phyloP scores from a whole-genome alignment of 352 stramenopile species.

The Phytophthora rubi region DNA sequence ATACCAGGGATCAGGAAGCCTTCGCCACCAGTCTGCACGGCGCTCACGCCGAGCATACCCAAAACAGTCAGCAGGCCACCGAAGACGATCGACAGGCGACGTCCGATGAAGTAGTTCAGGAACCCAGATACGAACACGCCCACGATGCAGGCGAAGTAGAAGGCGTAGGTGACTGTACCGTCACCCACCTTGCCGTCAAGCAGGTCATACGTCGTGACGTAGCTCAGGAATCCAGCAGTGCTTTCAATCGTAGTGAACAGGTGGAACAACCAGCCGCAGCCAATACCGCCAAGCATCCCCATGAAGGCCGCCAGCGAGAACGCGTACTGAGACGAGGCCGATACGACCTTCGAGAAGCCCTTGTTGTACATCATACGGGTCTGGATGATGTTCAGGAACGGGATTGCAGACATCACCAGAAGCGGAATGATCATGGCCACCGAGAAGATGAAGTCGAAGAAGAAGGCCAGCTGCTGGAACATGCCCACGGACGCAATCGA shows the following conservation, averaged over 20 bases:
- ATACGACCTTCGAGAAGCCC: conserved; percentile 86
- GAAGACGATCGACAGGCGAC: conserved; percentile 75
- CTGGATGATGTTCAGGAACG: conserved; percentile 89
- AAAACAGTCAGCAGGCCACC: conserved; percentile 71
- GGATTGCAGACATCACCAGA: conserved; percentile 81
- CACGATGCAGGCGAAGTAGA: conserved; percentile 61
- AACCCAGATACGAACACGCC: conserved; percentile 60
- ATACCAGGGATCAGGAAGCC: conserved; percentile 72
- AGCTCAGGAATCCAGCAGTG: conserved; percentile 79
- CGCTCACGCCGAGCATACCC: conserved; percentile 74
- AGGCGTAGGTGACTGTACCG: conserved; percentile 72
- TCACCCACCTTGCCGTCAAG: conserved; percentile 64
- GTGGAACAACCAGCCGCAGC: conserved; percentile 83
- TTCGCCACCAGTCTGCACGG: conserved; percentile 57
- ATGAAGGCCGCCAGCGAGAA: conserved; percentile 85
- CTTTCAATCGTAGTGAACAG: conserved; percentile 78
- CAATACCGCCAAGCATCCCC: conserved; percentile 68
- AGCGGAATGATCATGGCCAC: conserved; percentile 77
- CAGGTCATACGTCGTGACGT: conserved; percentile 79
- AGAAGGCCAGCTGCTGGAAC: conserved; percentile 85
- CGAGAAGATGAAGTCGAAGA: conserved; percentile 88
- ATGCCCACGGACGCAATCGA: conserved; percentile 67
- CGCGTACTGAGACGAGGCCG: conserved; percentile 86
- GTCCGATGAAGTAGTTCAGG: conserved; percentile 77
- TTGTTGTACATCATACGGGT: conserved; percentile 93